Evolutionary conservation across 768 basidiomycete species (phyloP), one percentile per base, ranked within the genome.

Genomic region (Lepiota brunneoincarnata): DNA sequence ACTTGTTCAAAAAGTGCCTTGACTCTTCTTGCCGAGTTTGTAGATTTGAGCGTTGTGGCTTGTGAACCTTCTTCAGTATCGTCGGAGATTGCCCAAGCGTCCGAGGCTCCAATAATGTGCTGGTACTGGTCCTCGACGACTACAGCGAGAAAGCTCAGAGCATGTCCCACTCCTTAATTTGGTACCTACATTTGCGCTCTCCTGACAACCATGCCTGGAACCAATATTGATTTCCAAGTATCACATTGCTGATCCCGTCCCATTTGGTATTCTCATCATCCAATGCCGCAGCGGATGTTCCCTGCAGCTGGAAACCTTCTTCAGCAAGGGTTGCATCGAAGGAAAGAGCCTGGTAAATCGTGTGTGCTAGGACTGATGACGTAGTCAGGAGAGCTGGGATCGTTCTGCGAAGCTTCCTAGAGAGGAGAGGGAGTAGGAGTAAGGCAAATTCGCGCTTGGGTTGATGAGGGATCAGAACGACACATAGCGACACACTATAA

Each of bases 331-430:
- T 77, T 23, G 86, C 82, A 68, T 99, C 97, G 59, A 98, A 99
- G 0, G 85, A 69, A 3, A 98, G 73, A 0, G 94, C 83, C 67
- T 98, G 93, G 66, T 96, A 96, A 44, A 98, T 88, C 1, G 94
- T 98, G 64, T 99, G 96, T 1, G 97, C 97, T 6, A 99, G 75
- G 18, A 98, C 71, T 0, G 93, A 83, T 0, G 97, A 91, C 59
- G 87, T 84, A 2, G 82, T 71, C 4, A 98, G 71, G 10, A 98
- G 69, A 17, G 78, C 66, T 0, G 93, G 90, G 34, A 94, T 74
- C 0, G 90, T 86, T 41, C 81, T 83, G 38, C 75, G 78, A 11
- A 98, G 74, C 62, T 98, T 93, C 26, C 84, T 78, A 6, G 85
- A 74, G 2, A 95, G 75, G 6, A 94, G 69, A 0, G 92, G 91